Base-by-base conservation (phyloP, 371 early-diverging fungal genomes). In the Mortierella sp. region DNA sequence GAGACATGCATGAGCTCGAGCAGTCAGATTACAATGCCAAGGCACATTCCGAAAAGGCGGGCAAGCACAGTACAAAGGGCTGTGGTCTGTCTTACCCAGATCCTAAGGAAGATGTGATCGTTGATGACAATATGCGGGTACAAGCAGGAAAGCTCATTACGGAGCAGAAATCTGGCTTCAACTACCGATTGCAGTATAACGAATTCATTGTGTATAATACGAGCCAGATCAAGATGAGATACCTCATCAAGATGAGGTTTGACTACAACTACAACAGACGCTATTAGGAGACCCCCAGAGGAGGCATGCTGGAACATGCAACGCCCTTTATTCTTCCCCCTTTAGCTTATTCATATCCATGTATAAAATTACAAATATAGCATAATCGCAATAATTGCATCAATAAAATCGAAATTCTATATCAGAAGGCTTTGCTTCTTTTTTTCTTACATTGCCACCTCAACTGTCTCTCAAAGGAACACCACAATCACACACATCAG, bases 151-250 rank as follows among this genome's bases (percentile, higher is more conserved):
- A 49, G 35, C 66, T 81, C 30, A 61, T 66, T 71, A 63, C 72
- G 24, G 74, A 64, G n/a, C 16, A 2, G 3, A 61, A 11, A 8
- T 47, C 26, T 5, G 49, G 57, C 26, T 10, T 0, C 3, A 57
- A 58, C 14, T 71, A 39, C 60, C 22, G 68, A 12, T 70, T 85
- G 12, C 66, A 69, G 57, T 81, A 76, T 52, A 84, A 88, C 72
- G 87, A 90, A 70, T 92, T 81, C 69, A 90, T 90, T 65, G 90
- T 90, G 14, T 92, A 92, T 71, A 81, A 88, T 68, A 75, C 86
- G 11, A 73, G 66, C 57, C 93, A 92, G 73, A 84, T 92, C 65
- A 80, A 84, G 71, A 86, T 92, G 78, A 83, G 89, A 62, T 92
- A 91, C 62, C 75, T 90, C 43, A 55, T 88, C 76, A 84, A 78